These are phyloP conservation scores for Calonectria leucothoes DNA, from an alignment of 2,329 filamentous ascomycete species.

Conservation along the genomic window DNA sequence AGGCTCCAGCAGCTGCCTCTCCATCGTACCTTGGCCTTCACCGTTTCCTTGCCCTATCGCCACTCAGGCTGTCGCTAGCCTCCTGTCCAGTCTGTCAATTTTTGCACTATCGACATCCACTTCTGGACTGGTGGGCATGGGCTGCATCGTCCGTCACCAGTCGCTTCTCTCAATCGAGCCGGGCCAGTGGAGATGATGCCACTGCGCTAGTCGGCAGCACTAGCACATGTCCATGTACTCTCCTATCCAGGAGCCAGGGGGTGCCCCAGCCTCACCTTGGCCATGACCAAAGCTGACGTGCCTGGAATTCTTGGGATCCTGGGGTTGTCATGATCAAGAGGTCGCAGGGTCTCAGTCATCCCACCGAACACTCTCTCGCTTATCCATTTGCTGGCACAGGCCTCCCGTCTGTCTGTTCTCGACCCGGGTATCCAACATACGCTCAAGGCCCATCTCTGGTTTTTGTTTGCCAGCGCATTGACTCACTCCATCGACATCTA, in stretches of 20 bases:
- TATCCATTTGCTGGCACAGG: background rate
- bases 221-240: slow-evolving; percentile 18
- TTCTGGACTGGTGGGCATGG: slow-evolving; percentile 22
- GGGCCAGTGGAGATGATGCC: slow-evolving; percentile 27
- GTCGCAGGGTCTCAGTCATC: background rate
- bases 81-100: slow-evolving; percentile 34
- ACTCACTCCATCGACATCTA: no score
- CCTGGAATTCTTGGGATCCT: slow-evolving; percentile 4
- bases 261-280: slow-evolving; percentile 20
- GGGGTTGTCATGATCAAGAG: background rate
- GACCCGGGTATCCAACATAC: background rate
- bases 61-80: slow-evolving; percentile 25
- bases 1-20: slow-evolving; percentile 26
- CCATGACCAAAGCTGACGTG: slow-evolving; percentile 9
- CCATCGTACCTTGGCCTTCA: background rate
- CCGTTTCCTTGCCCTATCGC: slow-evolving; percentile 27
- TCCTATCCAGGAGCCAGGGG: slow-evolving; percentile 20
- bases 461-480: background rate
- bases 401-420: background rate
- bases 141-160: slow-evolving; percentile 20
- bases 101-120: slow-evolving; percentile 22
- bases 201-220: slow-evolving; percentile 27
- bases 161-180: slow-evolving; percentile 22
- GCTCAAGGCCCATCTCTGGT: slow-evolving; percentile 11
- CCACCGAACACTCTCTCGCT: background rate